phyloP scores from a whole-genome alignment of 108 stramenopile species.

The Nannochloropsis gaditana region DNA sequence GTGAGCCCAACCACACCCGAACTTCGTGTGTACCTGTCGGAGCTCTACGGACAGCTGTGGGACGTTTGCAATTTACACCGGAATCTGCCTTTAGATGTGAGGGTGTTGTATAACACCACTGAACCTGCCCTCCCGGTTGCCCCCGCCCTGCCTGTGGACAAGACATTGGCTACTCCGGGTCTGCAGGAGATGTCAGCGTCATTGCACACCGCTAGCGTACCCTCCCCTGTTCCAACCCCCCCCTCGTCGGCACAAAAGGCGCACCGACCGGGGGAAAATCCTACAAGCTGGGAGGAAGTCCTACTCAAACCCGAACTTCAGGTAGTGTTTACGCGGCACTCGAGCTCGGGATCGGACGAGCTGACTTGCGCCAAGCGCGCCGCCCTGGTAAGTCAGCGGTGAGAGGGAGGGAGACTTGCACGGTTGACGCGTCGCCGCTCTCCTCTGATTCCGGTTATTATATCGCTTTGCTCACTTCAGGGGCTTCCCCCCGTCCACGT shows the following conservation, averaged over 20 bases:
- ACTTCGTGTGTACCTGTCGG: constrained; percentile 44
- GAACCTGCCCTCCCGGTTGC: background rate
- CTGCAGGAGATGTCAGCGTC: background rate
- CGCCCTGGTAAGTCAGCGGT: background rate
- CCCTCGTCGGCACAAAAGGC: background rate
- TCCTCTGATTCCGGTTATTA: too few relatives aligned
- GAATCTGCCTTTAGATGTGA: constrained; percentile 29
- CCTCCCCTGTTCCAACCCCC: too few relatives aligned
- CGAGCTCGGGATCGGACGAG: background rate
- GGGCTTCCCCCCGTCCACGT: background rate
- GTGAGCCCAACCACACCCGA: background rate
- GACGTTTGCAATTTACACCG: constrained; percentile 28
- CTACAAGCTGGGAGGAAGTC: background rate
- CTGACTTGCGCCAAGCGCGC: background rate
- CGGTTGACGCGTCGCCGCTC: background rate
- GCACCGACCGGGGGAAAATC: background rate
- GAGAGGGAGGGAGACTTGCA: background rate
- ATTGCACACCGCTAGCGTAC: too few relatives aligned
- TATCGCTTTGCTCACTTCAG: background rate
- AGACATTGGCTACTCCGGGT: background rate
- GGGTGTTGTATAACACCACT: constrained; percentile 20
- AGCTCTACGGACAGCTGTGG: constrained; percentile 36
- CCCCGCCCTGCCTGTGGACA: background rate
- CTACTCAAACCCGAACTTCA: background rate
- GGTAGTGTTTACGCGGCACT: background rate